Evolutionary conservation across 345 rosid genomes (phyloP).

Genomic region (Eucalyptus victrix): DNA sequence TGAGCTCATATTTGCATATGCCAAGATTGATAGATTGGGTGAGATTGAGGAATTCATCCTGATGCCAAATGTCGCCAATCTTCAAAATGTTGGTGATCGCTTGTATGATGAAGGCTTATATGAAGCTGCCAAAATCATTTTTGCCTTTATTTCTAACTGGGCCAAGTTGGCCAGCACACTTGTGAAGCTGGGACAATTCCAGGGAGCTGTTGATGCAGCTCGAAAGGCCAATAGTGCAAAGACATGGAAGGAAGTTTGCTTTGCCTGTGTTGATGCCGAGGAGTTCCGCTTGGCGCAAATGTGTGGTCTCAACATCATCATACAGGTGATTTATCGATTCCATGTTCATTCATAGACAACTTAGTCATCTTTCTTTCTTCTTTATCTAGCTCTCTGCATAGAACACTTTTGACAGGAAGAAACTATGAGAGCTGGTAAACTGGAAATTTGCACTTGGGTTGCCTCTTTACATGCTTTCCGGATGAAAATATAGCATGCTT

Average conservation of each 20-base stretch:
- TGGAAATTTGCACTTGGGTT: neutral
- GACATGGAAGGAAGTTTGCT: constrained; percentile 99
- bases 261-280: constrained; percentile 98
- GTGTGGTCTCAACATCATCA: constrained; percentile 89
- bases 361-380: neutral
- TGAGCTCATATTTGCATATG: constrained; percentile 92
- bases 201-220: constrained; percentile 99
- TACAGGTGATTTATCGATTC: constrained; percentile 42
- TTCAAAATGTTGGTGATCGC: constrained; percentile 93
- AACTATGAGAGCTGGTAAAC: neutral
- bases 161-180: constrained; percentile 93
- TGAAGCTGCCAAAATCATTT: constrained; percentile 94
- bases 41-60: constrained; percentile 95
- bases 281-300: constrained; percentile 96
- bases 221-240: constrained; percentile 97
- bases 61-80: constrained; percentile 97
- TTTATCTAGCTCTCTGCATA: neutral
- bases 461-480: neutral
- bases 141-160: constrained; percentile 96
- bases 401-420: neutral
- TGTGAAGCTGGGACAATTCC: constrained; percentile 90
- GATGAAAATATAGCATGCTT: neutral
- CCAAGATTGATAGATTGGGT: constrained; percentile 75
- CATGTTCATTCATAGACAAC: neutral
- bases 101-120: constrained; percentile 73